Percentiles rank a stretch among this genome's conserved stretches.
These are phyloP conservation scores for Globisporangium polare DNA, from an alignment of 352 stramenopile genomes.

Conservation along the genomic window DNA sequence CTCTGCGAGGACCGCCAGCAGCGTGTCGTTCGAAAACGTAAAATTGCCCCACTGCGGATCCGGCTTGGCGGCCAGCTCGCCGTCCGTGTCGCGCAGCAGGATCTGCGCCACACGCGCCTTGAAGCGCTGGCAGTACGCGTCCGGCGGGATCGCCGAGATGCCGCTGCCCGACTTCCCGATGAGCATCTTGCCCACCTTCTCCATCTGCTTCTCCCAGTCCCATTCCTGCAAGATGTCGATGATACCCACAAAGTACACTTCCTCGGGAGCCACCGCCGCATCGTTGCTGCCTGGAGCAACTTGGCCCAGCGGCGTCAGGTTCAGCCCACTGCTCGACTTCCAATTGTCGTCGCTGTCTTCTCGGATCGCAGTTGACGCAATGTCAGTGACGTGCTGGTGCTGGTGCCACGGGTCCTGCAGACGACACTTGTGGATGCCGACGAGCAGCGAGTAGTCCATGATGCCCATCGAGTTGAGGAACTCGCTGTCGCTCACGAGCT, in stretches of 20 bases:
- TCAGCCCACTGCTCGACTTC: constrained; percentile 10
- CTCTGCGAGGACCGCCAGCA: background rate
- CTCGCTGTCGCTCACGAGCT: constrained; percentile 51
- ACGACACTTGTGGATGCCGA: constrained; percentile 66
- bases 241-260: constrained; percentile 82
- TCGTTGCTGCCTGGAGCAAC: background rate
- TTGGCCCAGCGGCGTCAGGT: constrained; percentile 22
- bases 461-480: constrained; percentile 69
- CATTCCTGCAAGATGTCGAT: constrained; percentile 86
- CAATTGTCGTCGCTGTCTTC: constrained; percentile 21
- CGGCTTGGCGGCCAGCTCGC: constrained; percentile 2
- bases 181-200: constrained; percentile 71
- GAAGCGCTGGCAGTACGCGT: constrained; percentile 68
- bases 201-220: constrained; percentile 77
- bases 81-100: constrained; percentile 17
- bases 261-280: constrained; percentile 19
- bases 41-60: background rate
- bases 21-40: background rate
- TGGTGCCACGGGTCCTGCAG: constrained; percentile 22
- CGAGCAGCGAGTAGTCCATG: constrained; percentile 78
- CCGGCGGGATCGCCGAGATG: constrained; percentile 60
- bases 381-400: constrained; percentile 1
- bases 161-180: constrained; percentile 58
- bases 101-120: constrained; percentile 54
- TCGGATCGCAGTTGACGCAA: constrained; percentile 6